phyloP scores from a whole-genome alignment of 78 protist genomes.

The Bodo saltans region DNA sequence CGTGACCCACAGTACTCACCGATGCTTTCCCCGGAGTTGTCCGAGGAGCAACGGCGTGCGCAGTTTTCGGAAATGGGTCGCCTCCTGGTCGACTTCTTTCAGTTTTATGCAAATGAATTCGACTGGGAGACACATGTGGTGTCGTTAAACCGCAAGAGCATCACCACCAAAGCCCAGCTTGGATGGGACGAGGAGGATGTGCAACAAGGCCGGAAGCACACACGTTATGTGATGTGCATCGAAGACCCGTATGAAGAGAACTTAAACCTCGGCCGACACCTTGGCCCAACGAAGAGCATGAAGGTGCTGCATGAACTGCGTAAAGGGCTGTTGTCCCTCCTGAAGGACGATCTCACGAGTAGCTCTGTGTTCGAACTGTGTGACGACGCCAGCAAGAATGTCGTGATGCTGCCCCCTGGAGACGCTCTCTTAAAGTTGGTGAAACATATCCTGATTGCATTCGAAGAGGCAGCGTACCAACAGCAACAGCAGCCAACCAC shows the following conservation, averaged over 20 bases:
- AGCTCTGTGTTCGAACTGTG: too few relatives aligned
- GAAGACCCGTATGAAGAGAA: constrained; percentile 2
- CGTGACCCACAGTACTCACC: neutral
- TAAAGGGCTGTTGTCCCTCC: neutral
- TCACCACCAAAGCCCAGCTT: neutral
- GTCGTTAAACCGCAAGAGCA: neutral
- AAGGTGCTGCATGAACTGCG: neutral
- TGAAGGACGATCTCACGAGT: neutral
- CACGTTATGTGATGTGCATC: neutral
- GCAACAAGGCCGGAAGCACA: neutral
- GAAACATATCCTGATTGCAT: too few relatives aligned
- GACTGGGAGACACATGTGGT: neutral
- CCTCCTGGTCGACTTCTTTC: neutral
- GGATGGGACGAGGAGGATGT: neutral
- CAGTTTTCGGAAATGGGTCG: neutral
- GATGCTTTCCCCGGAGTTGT: neutral
- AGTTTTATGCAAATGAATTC: neutral
- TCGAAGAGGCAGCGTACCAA: too few relatives aligned
- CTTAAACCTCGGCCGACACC: neutral
- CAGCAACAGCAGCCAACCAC: too few relatives aligned
- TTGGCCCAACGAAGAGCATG: neutral
- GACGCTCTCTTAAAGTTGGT: too few relatives aligned
- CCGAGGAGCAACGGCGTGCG: neutral
- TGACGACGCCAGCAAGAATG: too few relatives aligned
- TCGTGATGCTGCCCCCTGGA: too few relatives aligned